phyloP scores from a whole-genome alignment of 2,329 filamentous ascomycete species.

The Xylariales sp. region DNA sequence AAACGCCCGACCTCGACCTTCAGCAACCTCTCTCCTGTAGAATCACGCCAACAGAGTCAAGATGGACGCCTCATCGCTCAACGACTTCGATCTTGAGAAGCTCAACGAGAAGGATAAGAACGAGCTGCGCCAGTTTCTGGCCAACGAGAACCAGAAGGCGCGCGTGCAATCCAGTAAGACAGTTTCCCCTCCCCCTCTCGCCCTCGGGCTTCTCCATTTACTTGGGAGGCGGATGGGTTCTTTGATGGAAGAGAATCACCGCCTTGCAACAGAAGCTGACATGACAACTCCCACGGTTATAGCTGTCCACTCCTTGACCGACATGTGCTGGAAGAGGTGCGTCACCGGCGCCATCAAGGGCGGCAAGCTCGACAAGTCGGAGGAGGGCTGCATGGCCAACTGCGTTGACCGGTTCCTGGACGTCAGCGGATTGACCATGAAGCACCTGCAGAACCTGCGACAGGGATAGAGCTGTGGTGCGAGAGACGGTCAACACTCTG shows the following conservation, averaged over 20 bases:
- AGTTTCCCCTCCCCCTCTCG: too few relatives aligned
- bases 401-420: constrained; percentile 95
- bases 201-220: too few relatives aligned
- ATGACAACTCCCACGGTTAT: neutral
- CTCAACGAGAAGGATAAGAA: constrained; percentile 79
- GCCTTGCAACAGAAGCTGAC: neutral
- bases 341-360: constrained; percentile 69
- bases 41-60: constrained; percentile 7
- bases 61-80: constrained; percentile 31
- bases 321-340: constrained; percentile 95
- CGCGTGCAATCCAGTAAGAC: constrained; percentile 57
- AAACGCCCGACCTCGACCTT: too few relatives aligned
- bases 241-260: too few relatives aligned
- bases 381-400: constrained; percentile 83
- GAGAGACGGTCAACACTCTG: too few relatives aligned
- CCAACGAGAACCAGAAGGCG: constrained; percentile 83
- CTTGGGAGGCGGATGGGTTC: too few relatives aligned
- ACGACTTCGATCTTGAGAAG: constrained; percentile 62
- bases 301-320: constrained; percentile 55
- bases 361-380: constrained; percentile 67
- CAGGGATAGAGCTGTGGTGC: too few relatives aligned
- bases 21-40: too few relatives aligned
- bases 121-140: constrained; percentile 82
- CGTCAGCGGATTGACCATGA: constrained; percentile 77
- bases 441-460: constrained; percentile 68